Conservation (phyloP, 352 stramenopile genomes). For the Pythium phragmitis region DNA sequence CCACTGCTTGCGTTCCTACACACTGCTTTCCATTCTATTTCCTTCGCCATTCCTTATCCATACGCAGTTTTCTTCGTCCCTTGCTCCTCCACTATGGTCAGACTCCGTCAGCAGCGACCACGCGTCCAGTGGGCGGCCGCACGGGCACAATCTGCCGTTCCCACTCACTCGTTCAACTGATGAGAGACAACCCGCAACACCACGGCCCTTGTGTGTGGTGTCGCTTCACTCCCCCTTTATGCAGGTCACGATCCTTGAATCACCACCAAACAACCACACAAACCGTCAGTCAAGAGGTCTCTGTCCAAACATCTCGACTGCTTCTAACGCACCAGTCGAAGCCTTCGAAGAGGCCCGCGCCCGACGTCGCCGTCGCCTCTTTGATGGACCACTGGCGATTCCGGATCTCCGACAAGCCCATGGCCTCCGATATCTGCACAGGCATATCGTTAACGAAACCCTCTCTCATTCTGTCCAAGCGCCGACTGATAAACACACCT, state of each 20-base stretch:
- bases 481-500: constrained; percentile 40
- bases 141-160: background rate
- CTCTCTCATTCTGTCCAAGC: too few species aligned
- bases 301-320: background rate
- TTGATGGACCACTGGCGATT: constrained; percentile 99
- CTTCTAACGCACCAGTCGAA: constrained; percentile 94
- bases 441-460: background rate
- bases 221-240: constrained; percentile 82
- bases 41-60: too few species aligned
- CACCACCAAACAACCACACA: background rate
- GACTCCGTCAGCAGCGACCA: too few species aligned
- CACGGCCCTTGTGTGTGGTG: background rate
- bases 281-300: background rate
- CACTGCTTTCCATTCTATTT: background rate
- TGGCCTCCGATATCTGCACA: constrained; percentile 95
- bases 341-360: constrained; percentile 98
- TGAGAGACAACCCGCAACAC: background rate
- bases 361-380: constrained; percentile 97
- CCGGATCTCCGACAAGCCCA: constrained; percentile 97
- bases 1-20: background rate
- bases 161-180: background rate
- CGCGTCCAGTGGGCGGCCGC: too few species aligned
- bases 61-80: too few species aligned
- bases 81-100: too few species aligned
- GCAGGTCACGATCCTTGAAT: constrained; percentile 82